These are phyloP conservation scores for Sequoia sempervirens DNA, from an alignment of 75 land plant species.

Conservation along the genomic window DNA sequence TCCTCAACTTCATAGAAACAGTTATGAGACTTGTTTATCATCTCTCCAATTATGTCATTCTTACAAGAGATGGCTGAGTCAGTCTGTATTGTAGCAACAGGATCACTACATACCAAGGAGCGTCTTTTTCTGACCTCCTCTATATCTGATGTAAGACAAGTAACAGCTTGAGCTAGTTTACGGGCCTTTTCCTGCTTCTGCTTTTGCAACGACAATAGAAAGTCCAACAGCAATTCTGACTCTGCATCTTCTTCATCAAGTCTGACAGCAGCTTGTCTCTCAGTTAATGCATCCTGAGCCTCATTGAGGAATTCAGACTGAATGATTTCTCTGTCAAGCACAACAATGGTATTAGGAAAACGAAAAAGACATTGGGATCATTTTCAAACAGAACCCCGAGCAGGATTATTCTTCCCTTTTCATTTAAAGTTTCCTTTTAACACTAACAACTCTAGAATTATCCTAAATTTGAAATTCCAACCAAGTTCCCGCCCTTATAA, in stretches of 20 bases:
- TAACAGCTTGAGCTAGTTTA: constrained; percentile 52
- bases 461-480: background rate
- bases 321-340: constrained; percentile 68
- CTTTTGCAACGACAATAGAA: constrained; percentile 58
- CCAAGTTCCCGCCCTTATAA: background rate
- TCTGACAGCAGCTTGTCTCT: constrained; percentile 32
- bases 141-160: constrained; percentile 58
- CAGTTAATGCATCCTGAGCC: constrained; percentile 31
- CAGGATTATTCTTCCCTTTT: background rate
- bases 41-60: background rate
- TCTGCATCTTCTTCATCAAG: constrained; percentile 74
- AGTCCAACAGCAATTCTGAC: constrained; percentile 69
- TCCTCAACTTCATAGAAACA: constrained; percentile 8
- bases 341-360: constrained; percentile 8
- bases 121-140: constrained; percentile 64
- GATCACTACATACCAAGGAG: background rate
- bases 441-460: background rate
- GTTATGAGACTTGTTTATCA: constrained; percentile 7
- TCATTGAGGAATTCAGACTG: constrained; percentile 59
- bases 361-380: background rate
- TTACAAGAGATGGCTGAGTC: background rate
- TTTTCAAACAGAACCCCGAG: background rate
- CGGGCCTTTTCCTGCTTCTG: constrained; percentile 55
- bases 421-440: background rate
- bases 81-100: constrained; percentile 1